Percentiles rank a stretch among this genome's conserved stretches.
These are phyloP conservation scores for Nakazawaea ambrosiae DNA, from an alignment of 805 yeast genomes.

Conservation along the genomic window DNA sequence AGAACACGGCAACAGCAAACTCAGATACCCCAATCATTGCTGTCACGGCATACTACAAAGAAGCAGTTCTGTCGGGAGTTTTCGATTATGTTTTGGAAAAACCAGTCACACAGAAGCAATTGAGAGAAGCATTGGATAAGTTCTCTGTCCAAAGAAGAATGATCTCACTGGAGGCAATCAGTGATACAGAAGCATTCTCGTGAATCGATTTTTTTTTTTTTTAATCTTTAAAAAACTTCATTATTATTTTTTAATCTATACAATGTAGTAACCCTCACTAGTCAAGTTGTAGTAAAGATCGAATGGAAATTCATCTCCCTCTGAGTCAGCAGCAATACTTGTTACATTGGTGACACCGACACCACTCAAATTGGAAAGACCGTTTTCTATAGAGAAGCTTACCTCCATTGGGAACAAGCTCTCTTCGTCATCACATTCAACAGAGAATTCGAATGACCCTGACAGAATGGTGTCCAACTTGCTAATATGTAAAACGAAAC, in stretches of 20 bases:
- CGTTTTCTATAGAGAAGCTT: constrained; percentile 43
- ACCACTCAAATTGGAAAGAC: constrained; percentile 52
- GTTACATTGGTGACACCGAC: constrained; percentile 59
- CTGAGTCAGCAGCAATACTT: constrained; percentile 37
- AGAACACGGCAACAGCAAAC: constrained; percentile 71
- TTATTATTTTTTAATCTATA: constrained; percentile 22
- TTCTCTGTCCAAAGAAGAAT: constrained; percentile 12
- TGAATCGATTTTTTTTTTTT: neutral
- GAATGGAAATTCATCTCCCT: constrained; percentile 53
- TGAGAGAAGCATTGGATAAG: constrained; percentile 23
- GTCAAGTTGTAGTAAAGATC: constrained; percentile 52
- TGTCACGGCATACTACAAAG: constrained; percentile 62
- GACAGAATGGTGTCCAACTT: constrained; percentile 39
- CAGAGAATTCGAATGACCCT: constrained; percentile 75
- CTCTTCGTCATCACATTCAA: constrained; percentile 74
- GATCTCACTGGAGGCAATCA: constrained; percentile 7
- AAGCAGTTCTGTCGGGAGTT: constrained; percentile 45
- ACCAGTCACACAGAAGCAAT: constrained; percentile 41
- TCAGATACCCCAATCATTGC: constrained; percentile 73
- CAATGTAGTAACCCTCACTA: constrained; percentile 54
- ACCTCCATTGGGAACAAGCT: constrained; percentile 84
- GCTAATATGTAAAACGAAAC: constrained; percentile 59
- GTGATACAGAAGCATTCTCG: constrained; percentile 8
- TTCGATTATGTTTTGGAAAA: constrained; percentile 72
- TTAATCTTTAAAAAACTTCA: neutral